Percentiles rank a stretch among this genome's conserved stretches.
Evolutionary conservation across 345 rosid species (phyloP).

Genomic region (Lenwebbia sp.): DNA sequence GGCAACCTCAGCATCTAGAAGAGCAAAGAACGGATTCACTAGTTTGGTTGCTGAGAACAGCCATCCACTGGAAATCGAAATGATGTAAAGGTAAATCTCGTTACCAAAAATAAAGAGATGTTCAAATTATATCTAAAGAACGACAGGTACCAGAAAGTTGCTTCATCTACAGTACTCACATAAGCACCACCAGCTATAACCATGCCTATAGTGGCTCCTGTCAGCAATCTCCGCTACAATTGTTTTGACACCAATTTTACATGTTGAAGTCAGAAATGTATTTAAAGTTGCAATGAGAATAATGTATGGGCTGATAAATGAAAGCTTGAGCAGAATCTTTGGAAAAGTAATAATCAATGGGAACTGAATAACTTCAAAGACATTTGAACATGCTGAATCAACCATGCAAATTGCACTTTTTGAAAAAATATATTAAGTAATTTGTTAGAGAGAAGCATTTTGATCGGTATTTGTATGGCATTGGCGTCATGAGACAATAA

Average conservation of each 20-base stretch:
- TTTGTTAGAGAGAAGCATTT: not conserved
- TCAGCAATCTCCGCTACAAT: constrained; percentile 65
- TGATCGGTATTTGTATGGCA: not conserved
- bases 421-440: not conserved
- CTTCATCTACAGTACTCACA: constrained; percentile 95
- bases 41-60: constrained; percentile 82
- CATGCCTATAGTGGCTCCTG: constrained; percentile 78
- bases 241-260: not conserved
- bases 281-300: not conserved
- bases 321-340: not conserved
- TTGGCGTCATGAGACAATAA: not conserved
- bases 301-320: not conserved
- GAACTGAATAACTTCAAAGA: not conserved
- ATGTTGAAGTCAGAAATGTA: not conserved
- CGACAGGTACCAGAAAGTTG: constrained; percentile 80
- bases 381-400: not conserved
- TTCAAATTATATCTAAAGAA: constrained; percentile 1
- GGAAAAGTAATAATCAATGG: not conserved
- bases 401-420: not conserved
- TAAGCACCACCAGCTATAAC: constrained; percentile 92
- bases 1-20: constrained; percentile 87
- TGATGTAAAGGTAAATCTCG: not conserved
- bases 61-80: constrained; percentile 67
- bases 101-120: not conserved
- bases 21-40: constrained; percentile 93